These are phyloP conservation scores for Sphaerulina musiva DNA, from an alignment of 2,329 filamentous ascomycete genomes.

Conservation along the genomic window DNA sequence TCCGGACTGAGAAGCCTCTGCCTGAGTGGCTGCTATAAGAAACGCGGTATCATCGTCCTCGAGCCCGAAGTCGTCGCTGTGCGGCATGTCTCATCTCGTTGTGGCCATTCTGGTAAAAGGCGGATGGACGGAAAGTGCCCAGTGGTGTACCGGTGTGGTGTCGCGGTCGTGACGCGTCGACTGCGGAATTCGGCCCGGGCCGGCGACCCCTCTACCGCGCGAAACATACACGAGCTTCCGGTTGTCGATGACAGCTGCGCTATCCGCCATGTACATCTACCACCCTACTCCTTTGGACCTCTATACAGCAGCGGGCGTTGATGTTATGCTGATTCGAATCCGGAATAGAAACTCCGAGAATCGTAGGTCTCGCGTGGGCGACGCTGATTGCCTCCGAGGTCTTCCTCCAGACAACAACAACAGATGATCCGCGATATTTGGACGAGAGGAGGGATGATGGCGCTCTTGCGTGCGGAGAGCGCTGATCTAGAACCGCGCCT, in stretches of 20 bases:
- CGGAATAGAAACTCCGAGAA: background rate
- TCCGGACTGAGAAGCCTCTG: constrained; percentile 26
- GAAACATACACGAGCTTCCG: background rate
- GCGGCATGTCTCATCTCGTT: constrained; percentile 23
- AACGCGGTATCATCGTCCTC: constrained; percentile 32
- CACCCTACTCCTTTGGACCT: background rate
- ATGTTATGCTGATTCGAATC: background rate
- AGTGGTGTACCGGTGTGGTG: background rate
- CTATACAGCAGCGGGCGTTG: background rate
- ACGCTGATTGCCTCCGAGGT: background rate
- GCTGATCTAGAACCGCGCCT: constrained; percentile 8
- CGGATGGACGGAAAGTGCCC: constrained; percentile 1
- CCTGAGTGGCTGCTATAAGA: constrained; percentile 29
- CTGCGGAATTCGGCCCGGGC: background rate
- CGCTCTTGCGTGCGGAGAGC: constrained; percentile 9
- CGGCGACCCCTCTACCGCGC: background rate
- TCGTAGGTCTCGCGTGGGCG: background rate
- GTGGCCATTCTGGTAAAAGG: background rate
- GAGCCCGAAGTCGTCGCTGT: constrained; percentile 31
- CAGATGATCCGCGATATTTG: background rate
- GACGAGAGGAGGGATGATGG: constrained; percentile 2
- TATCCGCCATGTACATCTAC: too few species aligned
- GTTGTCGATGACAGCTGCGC: background rate
- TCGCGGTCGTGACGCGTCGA: constrained; percentile 1
- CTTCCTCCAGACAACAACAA: background rate